Percentiles rank a stretch among this genome's conserved stretches.
These are phyloP conservation scores for Mycena galopus DNA, from an alignment of 768 basidiomycete genomes.

Conservation along the genomic window DNA sequence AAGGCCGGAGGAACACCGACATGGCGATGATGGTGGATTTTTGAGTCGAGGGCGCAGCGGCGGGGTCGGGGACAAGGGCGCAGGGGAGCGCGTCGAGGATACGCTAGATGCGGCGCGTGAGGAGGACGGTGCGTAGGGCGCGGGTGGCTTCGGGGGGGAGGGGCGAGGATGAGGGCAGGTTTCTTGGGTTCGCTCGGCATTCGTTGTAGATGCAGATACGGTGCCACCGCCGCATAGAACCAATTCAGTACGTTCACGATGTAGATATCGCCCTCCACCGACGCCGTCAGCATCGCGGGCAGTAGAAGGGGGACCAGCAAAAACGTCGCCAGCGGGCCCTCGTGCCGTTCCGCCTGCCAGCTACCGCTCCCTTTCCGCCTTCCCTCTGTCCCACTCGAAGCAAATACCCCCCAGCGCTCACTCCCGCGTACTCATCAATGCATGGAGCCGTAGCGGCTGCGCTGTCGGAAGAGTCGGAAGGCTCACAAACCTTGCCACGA, in stretches of 20 bases:
- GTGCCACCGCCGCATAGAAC: constrained; percentile 85
- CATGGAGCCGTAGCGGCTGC: constrained; percentile 80
- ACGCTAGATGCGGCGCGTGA: constrained; percentile 86
- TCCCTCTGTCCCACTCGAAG: neutral
- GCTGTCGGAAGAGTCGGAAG: neutral
- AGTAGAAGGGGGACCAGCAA: constrained; percentile 83
- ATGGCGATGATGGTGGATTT: constrained; percentile 83
- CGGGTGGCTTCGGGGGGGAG: constrained; percentile 75
- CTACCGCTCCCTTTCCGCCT: neutral
- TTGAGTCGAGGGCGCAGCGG: constrained; percentile 51
- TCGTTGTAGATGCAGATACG: constrained; percentile 34
- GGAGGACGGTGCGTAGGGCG: constrained; percentile 70
- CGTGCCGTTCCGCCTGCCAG: constrained; percentile 33
- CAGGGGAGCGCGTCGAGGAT: constrained; percentile 85
- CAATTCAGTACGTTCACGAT: constrained; percentile 90
- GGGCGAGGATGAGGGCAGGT: constrained; percentile 44
- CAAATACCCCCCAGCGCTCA: constrained; percentile 58
- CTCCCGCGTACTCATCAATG: constrained; percentile 81
- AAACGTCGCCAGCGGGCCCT: constrained; percentile 73
- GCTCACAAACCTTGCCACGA: constrained; percentile 73
- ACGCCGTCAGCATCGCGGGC: constrained; percentile 84
- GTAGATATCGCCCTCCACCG: constrained; percentile 92
- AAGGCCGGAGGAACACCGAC: constrained; percentile 81
- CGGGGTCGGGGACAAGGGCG: constrained; percentile 50
- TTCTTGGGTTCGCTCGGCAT: constrained; percentile 37